phyloP scores from a whole-genome alignment of 1,284 basidiomycete genomes.

The Erythrobasidium hasegawianum region DNA sequence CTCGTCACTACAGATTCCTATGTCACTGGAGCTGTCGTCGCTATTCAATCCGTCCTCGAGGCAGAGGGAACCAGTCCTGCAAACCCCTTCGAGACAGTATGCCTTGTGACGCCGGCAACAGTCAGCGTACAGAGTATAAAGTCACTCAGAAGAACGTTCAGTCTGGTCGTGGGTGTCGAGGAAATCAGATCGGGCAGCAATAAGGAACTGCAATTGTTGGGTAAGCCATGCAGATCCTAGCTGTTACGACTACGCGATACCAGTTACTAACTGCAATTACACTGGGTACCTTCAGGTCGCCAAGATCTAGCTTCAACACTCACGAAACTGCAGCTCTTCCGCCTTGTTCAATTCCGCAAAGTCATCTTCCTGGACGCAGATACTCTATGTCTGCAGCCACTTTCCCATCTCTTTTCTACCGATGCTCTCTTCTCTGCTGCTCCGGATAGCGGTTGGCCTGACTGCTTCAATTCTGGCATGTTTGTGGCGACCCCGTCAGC shows the following conservation, averaged over 20 bases:
- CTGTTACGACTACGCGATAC: too few species aligned
- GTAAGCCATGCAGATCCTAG: constrained; percentile 58
- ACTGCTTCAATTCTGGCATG: constrained; percentile 96
- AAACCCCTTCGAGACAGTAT: constrained; percentile 72
- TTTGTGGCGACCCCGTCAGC: constrained; percentile 78
- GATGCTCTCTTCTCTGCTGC: constrained; percentile 68
- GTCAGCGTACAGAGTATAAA: constrained; percentile 82
- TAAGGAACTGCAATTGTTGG: constrained; percentile 70
- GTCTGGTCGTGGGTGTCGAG: constrained; percentile 87
- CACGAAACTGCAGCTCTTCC: constrained; percentile 93
- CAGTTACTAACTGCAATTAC: too few species aligned
- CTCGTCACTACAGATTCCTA: constrained; percentile 86
- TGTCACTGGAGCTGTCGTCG: constrained; percentile 83
- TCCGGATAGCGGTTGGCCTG: constrained; percentile 96
- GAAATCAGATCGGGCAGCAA: constrained; percentile 62
- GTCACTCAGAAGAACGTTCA: constrained; percentile 71
- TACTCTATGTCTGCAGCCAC: constrained; percentile 77
- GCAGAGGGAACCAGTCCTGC: constrained; percentile 53
- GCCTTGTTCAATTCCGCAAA: constrained; percentile 79
- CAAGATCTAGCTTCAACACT: constrained; percentile 85
- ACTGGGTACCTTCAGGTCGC: constrained; percentile 80
- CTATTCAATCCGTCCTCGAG: constrained; percentile 76
- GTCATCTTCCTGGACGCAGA: constrained; percentile 95
- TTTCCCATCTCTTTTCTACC: constrained; percentile 80
- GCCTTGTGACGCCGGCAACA: constrained; percentile 87